Percentiles rank a stretch among this genome's conserved stretches.
Evolutionary conservation across 371 early-diverging fungal species (phyloP).

Genomic region (Apophysomyces trapeziformis): DNA sequence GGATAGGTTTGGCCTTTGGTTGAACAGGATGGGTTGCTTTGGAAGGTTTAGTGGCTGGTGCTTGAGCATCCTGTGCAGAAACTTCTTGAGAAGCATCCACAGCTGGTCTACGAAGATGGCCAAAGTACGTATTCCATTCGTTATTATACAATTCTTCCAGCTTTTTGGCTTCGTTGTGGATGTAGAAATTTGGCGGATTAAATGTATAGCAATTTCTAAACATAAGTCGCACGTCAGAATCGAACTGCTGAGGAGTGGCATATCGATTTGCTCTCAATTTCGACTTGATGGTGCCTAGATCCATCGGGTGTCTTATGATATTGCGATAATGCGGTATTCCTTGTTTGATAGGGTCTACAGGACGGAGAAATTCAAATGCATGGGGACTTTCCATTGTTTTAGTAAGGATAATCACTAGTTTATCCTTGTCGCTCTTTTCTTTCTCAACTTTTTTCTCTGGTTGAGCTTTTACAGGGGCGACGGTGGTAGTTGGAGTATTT

Average conservation of each 20-base stretch:
- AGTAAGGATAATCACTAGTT: constrained; percentile 29
- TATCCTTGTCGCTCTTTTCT: constrained; percentile 34
- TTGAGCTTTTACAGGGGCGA: constrained; percentile 18
- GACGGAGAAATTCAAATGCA: constrained; percentile 48
- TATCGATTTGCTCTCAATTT: constrained; percentile 61
- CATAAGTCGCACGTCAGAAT: constrained; percentile 53
- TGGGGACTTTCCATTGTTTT: constrained; percentile 40
- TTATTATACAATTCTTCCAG: constrained; percentile 64
- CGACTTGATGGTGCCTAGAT: constrained; percentile 88
- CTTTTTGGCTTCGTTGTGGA: constrained; percentile 65
- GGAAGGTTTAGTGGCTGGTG: constrained; percentile 9
- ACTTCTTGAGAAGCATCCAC: constrained; percentile 23
- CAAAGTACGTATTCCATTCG: constrained; percentile 57
- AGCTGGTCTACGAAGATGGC: constrained; percentile 20
- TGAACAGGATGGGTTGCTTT: constrained; percentile 14
- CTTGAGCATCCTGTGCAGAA: constrained; percentile 15
- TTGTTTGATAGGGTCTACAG: constrained; percentile 54
- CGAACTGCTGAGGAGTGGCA: constrained; percentile 43
- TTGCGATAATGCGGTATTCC: constrained; percentile 71
- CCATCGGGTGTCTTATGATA: constrained; percentile 96
- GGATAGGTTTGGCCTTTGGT: background rate
- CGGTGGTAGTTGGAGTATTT: constrained; percentile 4
- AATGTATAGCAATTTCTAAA: constrained; percentile 68
- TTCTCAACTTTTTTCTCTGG: constrained; percentile 7
- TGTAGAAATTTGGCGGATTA: constrained; percentile 79